Base-by-base conservation (phyloP, 257 asterid species). In the Ehretia macrophylla region DNA sequence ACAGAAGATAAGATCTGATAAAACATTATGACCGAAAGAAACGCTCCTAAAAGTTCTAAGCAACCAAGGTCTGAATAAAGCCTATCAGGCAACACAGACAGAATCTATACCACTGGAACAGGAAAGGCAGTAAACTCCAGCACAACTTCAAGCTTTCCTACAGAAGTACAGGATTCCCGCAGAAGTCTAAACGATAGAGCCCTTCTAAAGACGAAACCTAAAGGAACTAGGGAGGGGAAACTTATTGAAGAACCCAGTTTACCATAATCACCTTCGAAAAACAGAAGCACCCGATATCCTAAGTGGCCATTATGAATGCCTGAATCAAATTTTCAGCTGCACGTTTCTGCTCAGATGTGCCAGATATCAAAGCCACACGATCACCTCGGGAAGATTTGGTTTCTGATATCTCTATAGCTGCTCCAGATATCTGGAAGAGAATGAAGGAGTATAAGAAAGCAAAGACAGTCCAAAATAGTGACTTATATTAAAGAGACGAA, bases 291-390 rank as follows among this genome's bases (percentile, higher is more conserved):
- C 35, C 35, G 4, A 27, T 27, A n/a, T n/a, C n/a, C 58, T 79
- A 91, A 51, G 96, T 81, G 70, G 96, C 73, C 96, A 91, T 83
- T 64, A 91, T 91, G 76, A 91, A 91, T 62, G 96, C 98, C 81
- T 79, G 95, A 70, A 91, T 82, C 86, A 91, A 71, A 83, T 85
- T 91, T 81, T 91, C 95, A 65, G 98, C 98, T 50, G 95, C 70
- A 45, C 87, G 94, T 81, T 91, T 85, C 84, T 91, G 88, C 51
- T 88, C 98, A 48, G 79, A n/a, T 58, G 93, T 85, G 60, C 98
- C 98, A 17, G 95, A 80, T 67, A 91, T 81, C 56, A 85, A 32
- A 65, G 98, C 98, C 70, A 91, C 70, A 14, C 87, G 95, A 63
- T 91, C 96, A 56, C 95, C 95, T 57, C 94, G 83, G 65, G 94